Evolutionary conservation across 345 rosid genomes (phyloP).

Genomic region (Brassica napus): DNA sequence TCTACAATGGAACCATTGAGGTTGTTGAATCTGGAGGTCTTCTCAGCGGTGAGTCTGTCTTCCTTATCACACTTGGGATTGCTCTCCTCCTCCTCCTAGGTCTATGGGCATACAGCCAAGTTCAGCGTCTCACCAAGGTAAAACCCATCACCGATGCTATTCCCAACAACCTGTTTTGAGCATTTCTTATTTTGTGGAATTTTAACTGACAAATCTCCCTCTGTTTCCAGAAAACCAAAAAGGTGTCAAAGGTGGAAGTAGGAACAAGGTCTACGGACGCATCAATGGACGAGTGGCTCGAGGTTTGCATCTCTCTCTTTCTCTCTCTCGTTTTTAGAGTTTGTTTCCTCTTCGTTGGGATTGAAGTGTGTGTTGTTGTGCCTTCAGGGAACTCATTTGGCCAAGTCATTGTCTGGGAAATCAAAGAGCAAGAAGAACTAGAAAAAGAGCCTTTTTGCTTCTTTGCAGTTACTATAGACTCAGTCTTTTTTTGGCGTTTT

Average conservation of each 20-base stretch:
- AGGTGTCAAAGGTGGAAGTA: conserved; percentile 85
- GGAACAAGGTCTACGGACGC: conserved; percentile 78
- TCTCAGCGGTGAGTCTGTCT: conserved; percentile 83
- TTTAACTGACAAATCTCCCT: background rate
- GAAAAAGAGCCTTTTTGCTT: conserved; percentile 11
- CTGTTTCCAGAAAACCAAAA: conserved; percentile 74
- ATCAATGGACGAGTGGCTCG: conserved; percentile 92
- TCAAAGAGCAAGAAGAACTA: conserved; percentile 44
- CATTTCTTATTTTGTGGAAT: background rate
- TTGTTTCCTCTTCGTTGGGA: background rate
- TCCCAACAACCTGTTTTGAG: background rate
- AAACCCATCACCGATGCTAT: background rate
- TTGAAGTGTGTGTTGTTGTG: conserved; percentile 9
- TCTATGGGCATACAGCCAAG: conserved; percentile 81
- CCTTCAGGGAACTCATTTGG: conserved; percentile 36
- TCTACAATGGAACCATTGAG: conserved; percentile 91
- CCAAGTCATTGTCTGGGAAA: conserved; percentile 40
- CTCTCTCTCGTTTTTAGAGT: background rate
- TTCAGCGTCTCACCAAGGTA: conserved; percentile 89
- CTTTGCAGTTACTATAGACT: conserved; percentile 27
- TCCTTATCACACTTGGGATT: conserved; percentile 79
- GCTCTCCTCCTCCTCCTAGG: conserved; percentile 83
- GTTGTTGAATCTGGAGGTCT: conserved; percentile 85
- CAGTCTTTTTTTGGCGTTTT: conserved; percentile 4
- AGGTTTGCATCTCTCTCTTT: conserved; percentile 45